A percentile compares a stretch with the other conserved stretches of the same genome.
Evolutionary conservation across 2,329 filamentous ascomycete species (phyloP).

Genomic region (Pseudofabraea citricarpa): DNA sequence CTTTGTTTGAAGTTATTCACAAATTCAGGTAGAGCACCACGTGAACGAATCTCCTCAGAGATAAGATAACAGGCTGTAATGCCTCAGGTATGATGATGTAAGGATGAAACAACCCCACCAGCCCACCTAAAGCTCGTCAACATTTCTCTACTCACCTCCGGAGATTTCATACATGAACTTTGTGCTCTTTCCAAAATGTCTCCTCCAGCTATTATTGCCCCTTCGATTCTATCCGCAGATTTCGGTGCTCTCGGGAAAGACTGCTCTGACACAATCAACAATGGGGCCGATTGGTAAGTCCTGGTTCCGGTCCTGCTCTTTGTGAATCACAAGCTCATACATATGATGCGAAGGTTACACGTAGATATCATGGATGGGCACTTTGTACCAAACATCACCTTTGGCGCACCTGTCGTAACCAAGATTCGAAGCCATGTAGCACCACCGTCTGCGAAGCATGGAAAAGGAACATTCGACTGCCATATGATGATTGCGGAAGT

Average conservation of each 20-base stretch:
- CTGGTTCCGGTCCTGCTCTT: no score
- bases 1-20: no score
- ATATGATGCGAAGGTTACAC: constrained; percentile 37
- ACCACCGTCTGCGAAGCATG: constrained; percentile 61
- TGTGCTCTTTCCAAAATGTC: constrained; percentile 54
- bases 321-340: constrained; percentile 39
- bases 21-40: no score
- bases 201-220: constrained; percentile 89
- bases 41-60: neutral
- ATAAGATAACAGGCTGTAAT: neutral
- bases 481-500: constrained; percentile 99
- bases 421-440: constrained; percentile 88
- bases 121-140: neutral
- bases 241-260: constrained; percentile 84
- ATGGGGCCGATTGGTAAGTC: constrained; percentile 76
- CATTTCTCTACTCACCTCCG: no score
- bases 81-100: neutral
- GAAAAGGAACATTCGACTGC: constrained; percentile 94
- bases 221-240: constrained; percentile 96
- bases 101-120: neutral
- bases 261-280: constrained; percentile 78
- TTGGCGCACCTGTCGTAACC: constrained; percentile 90
- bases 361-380: constrained; percentile 99
- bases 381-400: constrained; percentile 98
- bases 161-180: no score